Percentiles rank a stretch among this genome's conserved stretches.
phyloP scores from a whole-genome alignment of 2,329 filamentous ascomycete species.

The Aspergillus pseudoviridinutans region DNA sequence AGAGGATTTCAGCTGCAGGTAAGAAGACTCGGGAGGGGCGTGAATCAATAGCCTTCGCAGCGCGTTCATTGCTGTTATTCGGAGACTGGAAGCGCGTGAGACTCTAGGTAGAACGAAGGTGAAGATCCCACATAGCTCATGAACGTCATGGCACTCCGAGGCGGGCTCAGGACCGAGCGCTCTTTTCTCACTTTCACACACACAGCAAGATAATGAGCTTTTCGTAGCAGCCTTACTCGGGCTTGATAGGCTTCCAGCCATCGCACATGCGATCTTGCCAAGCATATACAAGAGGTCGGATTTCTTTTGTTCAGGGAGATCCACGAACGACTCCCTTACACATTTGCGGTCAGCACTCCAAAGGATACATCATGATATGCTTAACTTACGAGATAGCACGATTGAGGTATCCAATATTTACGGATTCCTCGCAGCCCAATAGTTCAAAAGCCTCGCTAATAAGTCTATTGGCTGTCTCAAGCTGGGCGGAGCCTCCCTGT shows the following conservation, averaged over 20 bases:
- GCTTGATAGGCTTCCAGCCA: constrained; percentile 44
- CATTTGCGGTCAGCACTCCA: constrained; percentile 6
- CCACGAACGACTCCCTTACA: constrained; percentile 42
- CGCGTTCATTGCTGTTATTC: constrained; percentile 68
- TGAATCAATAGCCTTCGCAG: constrained; percentile 68
- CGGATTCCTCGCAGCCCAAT: constrained; percentile 32
- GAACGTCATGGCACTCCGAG: constrained; percentile 19
- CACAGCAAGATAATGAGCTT: constrained; percentile 28
- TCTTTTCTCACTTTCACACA: constrained; percentile 34
- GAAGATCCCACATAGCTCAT: constrained; percentile 41
- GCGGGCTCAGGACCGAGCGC: constrained; percentile 11
- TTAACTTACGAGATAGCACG: constrained; percentile 47
- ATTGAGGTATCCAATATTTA: constrained; percentile 40
- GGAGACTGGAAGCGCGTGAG: constrained; percentile 52
- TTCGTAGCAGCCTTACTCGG: constrained; percentile 20
- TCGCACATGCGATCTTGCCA: constrained; percentile 55
- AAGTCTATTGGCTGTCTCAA: constrained; percentile 28
- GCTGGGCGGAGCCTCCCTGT: constrained; percentile 32
- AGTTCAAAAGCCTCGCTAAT: constrained; percentile 28
- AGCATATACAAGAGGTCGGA: constrained; percentile 54
- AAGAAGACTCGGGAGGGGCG: constrained; percentile 49
- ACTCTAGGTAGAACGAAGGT: constrained; percentile 39
- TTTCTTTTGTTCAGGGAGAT: constrained; percentile 48
- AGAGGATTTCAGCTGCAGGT: constrained; percentile 66
- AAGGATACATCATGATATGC: background rate